phyloP scores from a whole-genome alignment of 148 eudicot species.

The Rhododendron kiyosumense region DNA sequence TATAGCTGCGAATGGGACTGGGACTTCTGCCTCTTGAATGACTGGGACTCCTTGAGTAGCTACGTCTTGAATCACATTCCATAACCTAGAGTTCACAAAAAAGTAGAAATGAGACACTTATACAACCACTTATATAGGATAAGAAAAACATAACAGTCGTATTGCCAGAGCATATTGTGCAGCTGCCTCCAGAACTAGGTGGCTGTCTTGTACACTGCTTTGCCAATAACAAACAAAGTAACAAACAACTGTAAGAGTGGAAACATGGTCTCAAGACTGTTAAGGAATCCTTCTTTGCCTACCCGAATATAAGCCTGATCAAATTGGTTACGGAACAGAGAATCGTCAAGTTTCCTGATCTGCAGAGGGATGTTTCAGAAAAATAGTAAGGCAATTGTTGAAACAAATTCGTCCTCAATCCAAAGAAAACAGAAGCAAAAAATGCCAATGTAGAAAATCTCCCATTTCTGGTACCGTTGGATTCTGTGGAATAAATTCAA shows the following conservation, averaged over 20 bases:
- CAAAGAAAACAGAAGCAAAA: not conserved
- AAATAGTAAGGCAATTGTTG: not conserved
- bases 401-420: not conserved
- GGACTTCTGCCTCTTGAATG: conserved; percentile 70
- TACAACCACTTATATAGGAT: not conserved
- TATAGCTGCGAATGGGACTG: conserved; percentile 47
- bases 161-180: not conserved
- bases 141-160: not conserved
- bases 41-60: conserved; percentile 61
- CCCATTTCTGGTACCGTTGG: not conserved
- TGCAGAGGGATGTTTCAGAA: conserved; percentile 18
- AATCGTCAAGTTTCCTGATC: conserved; percentile 82
- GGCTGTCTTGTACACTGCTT: not conserved
- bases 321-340: conserved; percentile 69
- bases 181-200: not conserved
- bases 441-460: not conserved
- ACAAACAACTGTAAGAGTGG: not conserved
- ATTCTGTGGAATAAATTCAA: not conserved
- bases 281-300: conserved; percentile 12
- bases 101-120: not conserved
- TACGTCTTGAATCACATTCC: conserved; percentile 36
- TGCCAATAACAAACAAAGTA: not conserved
- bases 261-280: not conserved
- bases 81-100: conserved; percentile 38
- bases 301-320: conserved; percentile 61